These are phyloP conservation scores for Anthracocystis setariae DNA, from an alignment of 1,284 basidiomycete genomes.

Conservation along the genomic window DNA sequence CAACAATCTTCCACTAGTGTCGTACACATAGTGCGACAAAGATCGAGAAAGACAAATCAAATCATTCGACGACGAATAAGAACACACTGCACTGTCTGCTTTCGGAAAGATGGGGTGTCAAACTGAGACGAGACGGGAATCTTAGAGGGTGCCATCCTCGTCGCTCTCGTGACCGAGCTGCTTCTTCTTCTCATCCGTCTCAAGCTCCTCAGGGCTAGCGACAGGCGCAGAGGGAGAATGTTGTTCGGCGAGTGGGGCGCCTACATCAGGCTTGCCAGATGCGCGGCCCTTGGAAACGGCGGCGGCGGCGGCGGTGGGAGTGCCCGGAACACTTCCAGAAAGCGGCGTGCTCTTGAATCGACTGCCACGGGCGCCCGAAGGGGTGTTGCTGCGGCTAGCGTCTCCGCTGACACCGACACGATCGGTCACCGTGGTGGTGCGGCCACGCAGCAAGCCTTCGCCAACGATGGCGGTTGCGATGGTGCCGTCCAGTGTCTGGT, in stretches of 20 bases:
- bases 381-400: constrained; percentile 43
- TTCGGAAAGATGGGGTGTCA: no score
- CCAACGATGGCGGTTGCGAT: constrained; percentile 52
- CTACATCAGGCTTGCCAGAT: constrained; percentile 26
- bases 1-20: background rate
- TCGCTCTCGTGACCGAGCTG: constrained; percentile 35
- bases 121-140: no score
- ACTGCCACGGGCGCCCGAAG: constrained; percentile 37
- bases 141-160: constrained; percentile 26
- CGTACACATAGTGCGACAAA: background rate
- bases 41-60: background rate
- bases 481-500: constrained; percentile 44
- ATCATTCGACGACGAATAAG: background rate
- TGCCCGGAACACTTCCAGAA: constrained; percentile 17
- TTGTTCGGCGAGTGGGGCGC: constrained; percentile 28
- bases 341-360: constrained; percentile 52
- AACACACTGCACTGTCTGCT: no score
- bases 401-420: constrained; percentile 26
- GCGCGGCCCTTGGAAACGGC: constrained; percentile 15
- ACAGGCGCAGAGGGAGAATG: constrained; percentile 6
- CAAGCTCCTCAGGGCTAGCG: constrained; percentile 37
- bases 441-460: constrained; percentile 52
- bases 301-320: constrained; percentile 9
- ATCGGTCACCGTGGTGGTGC: constrained; percentile 20
- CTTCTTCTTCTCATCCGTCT: constrained; percentile 22